Evolutionary conservation across 768 basidiomycete species (phyloP).

Genomic region (Mycena pura): DNA sequence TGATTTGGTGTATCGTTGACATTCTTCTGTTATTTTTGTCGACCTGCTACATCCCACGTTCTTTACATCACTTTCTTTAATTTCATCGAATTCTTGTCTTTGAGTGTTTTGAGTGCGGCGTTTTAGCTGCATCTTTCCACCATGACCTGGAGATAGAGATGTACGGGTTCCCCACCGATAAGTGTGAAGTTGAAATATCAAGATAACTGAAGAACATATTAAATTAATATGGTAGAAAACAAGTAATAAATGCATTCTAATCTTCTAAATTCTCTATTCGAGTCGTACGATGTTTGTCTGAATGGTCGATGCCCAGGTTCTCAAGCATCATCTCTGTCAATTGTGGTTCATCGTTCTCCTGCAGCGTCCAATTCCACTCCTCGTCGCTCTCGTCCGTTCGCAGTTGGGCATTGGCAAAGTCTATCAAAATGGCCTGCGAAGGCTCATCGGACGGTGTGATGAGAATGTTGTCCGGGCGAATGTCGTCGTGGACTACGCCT

Average conservation of each 20-base stretch:
- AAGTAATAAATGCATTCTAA: no score
- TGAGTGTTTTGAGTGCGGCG: no score
- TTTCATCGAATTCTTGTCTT: no score
- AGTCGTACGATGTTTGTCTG: no score
- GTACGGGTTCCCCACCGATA: no score
- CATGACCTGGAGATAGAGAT: no score
- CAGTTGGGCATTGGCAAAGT: constrained; percentile 24
- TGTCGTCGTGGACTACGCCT: constrained; percentile 27
- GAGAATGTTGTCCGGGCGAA: constrained; percentile 23
- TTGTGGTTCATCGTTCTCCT: constrained; percentile 20
- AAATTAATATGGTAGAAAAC: no score
- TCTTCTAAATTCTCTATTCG: no score
- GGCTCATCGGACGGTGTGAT: constrained; percentile 11
- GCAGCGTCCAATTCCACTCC: constrained; percentile 19
- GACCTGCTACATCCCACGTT: not conserved
- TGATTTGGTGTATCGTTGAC: not conserved
- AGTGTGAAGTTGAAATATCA: no score
- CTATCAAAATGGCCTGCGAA: constrained; percentile 15
- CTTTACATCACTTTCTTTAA: no score
- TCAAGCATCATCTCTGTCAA: constrained; percentile 21
- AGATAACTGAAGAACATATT: no score
- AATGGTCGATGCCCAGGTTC: constrained; percentile 10
- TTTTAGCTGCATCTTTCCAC: no score
- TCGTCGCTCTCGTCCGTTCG: constrained; percentile 19
- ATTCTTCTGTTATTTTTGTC: not conserved